Percentiles rank a stretch among this genome's conserved stretches.
These are phyloP conservation scores for Neurospora sp. DNA, from an alignment of 495 filamentous ascomycete species.

Conservation along the genomic window DNA sequence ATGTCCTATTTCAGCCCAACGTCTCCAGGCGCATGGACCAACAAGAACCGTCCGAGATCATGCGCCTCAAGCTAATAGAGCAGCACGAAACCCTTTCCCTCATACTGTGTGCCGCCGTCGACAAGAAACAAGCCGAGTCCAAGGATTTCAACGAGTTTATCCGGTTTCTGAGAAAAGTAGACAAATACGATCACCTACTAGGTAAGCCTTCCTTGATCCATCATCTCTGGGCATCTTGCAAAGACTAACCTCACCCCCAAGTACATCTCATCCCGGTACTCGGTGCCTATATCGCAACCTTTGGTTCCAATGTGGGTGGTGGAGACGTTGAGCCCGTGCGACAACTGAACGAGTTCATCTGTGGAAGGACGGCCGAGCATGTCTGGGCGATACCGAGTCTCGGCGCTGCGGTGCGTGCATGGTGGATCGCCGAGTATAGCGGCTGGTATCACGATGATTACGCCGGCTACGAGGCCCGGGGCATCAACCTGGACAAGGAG, in stretches of 20 bases:
- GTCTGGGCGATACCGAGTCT: slow-evolving; percentile 61
- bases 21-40: slow-evolving; percentile 50
- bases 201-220: slow-evolving; percentile 8
- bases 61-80: slow-evolving; percentile 59
- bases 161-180: slow-evolving; percentile 50
- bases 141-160: slow-evolving; percentile 66
- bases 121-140: slow-evolving; percentile 55
- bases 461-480: slow-evolving; percentile 45
- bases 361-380: slow-evolving; percentile 50
- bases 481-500: slow-evolving; percentile 48
- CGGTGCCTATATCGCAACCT: slow-evolving; percentile 58
- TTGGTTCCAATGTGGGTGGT: slow-evolving; percentile 60
- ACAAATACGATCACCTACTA: slow-evolving; percentile 57
- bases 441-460: slow-evolving; percentile 71
- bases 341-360: slow-evolving; percentile 55
- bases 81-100: slow-evolving; percentile 85
- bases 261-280: slow-evolving; percentile 76
- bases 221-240: background rate
- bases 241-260: slow-evolving; percentile 14
- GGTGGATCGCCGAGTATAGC: slow-evolving; percentile 90
- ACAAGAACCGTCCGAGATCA: slow-evolving; percentile 64
- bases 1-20: slow-evolving; percentile 53
- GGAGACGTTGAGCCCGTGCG: slow-evolving; percentile 52
- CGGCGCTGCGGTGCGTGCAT: slow-evolving; percentile 60
- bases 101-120: slow-evolving; percentile 65